Percentiles rank a stretch among this genome's conserved stretches.
Evolutionary conservation across 371 early-diverging fungal species (phyloP).

Genomic region (Saksenaea vasiformis): DNA sequence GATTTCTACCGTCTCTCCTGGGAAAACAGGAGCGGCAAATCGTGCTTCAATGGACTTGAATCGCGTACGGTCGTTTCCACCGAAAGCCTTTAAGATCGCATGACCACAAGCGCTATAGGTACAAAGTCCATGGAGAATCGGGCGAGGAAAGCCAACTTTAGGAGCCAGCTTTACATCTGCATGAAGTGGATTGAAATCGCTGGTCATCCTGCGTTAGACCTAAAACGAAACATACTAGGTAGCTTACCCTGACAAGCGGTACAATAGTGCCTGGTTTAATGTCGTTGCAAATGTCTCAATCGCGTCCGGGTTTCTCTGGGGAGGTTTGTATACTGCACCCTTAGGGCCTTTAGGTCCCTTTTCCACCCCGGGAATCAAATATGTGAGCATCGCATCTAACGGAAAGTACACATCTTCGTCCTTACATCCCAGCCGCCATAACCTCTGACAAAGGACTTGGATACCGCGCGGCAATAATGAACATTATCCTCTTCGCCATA

Average conservation of each 20-base stretch:
- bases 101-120: constrained; percentile 67
- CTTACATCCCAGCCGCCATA: constrained; percentile 63
- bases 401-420: background rate
- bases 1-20: constrained; percentile 70
- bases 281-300: constrained; percentile 50
- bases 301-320: constrained; percentile 63
- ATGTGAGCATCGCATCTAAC: background rate
- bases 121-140: constrained; percentile 77
- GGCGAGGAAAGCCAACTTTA: constrained; percentile 66
- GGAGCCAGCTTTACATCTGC: constrained; percentile 66
- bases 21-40: constrained; percentile 74
- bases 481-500: constrained; percentile 47
- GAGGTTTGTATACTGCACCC: constrained; percentile 48
- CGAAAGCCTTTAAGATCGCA: constrained; percentile 60
- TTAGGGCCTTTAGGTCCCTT: constrained; percentile 70
- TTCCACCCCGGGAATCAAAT: background rate
- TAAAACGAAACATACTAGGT: background rate
- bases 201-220: background rate
- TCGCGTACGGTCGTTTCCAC: constrained; percentile 51
- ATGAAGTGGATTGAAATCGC: constrained; percentile 77
- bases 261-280: constrained; percentile 64
- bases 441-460: constrained; percentile 60
- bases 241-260: constrained; percentile 66
- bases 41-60: constrained; percentile 69
- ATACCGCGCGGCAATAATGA: constrained; percentile 56